phyloP scores from a whole-genome alignment of 208 protist genomes.

The Leptomonas seymouri region DNA sequence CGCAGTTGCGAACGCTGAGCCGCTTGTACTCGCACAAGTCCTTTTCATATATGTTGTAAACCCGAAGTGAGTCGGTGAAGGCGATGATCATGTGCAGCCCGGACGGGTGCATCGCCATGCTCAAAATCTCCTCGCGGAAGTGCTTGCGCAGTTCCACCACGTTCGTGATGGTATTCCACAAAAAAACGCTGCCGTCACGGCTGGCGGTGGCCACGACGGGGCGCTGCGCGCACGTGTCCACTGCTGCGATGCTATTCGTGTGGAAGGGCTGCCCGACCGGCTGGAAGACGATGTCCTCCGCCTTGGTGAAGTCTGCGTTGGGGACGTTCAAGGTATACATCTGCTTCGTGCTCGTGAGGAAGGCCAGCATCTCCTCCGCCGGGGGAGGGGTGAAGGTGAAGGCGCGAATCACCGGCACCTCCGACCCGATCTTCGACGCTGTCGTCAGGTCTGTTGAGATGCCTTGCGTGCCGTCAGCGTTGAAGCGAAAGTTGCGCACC shows the following conservation, averaged over 20 bases:
- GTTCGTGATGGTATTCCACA: slow-evolving; percentile 97
- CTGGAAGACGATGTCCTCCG: slow-evolving; percentile 93
- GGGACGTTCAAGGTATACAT: slow-evolving; percentile 93
- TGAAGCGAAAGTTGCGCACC: slow-evolving; percentile 92
- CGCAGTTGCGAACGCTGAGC: slow-evolving; percentile 93
- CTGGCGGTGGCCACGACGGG: slow-evolving; percentile 95
- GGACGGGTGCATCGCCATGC: slow-evolving; percentile 95
- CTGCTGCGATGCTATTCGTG: slow-evolving; percentile 81
- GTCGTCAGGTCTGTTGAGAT: slow-evolving; percentile 24
- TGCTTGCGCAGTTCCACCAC: slow-evolving; percentile 91
- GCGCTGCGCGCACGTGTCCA: slow-evolving; percentile 95
- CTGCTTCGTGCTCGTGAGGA: slow-evolving; percentile 93
- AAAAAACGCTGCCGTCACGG: slow-evolving; percentile 88
- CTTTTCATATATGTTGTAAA: slow-evolving; percentile 97
- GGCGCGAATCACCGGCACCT: slow-evolving; percentile 78
- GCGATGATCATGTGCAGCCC: slow-evolving; percentile 95
- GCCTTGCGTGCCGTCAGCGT: slow-evolving; percentile 55
- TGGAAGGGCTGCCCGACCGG: slow-evolving; percentile 93
- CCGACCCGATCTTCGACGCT: slow-evolving; percentile 34
- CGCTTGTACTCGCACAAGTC: slow-evolving; percentile 95
- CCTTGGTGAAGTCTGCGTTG: slow-evolving; percentile 94
- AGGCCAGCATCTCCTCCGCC: slow-evolving; percentile 89
- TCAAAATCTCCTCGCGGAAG: slow-evolving; percentile 93
- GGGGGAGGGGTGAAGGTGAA: slow-evolving; percentile 88
- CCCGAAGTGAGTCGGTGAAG: slow-evolving; percentile 94